A percentile compares a stretch with the other conserved stretches of the same genome.
phyloP scores from a whole-genome alignment of 2,329 filamentous ascomycete species.

The Sarocladium brachiariae region DNA sequence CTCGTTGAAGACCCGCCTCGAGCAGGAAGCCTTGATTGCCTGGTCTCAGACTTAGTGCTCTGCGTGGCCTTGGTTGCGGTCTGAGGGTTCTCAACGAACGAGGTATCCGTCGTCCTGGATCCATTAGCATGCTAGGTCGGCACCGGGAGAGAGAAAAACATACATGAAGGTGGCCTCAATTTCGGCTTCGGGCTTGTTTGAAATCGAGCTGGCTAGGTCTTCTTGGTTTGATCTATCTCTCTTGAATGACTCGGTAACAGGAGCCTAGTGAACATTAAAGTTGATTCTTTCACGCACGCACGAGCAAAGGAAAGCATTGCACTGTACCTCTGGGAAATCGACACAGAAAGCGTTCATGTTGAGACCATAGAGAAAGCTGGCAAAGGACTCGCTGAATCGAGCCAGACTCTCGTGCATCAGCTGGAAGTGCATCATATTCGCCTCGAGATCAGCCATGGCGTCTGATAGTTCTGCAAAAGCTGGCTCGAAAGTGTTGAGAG shows the following conservation, averaged over 20 bases:
- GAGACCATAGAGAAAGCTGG: constrained; percentile 87
- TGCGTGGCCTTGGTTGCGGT: constrained; percentile 42
- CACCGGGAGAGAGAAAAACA: constrained; percentile 21
- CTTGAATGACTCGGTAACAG: constrained; percentile 75
- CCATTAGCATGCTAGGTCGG: constrained; percentile 15
- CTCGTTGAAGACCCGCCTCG: constrained; percentile 33
- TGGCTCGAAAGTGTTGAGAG: constrained; percentile 77
- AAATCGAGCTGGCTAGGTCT: constrained; percentile 22
- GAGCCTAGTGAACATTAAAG: constrained; percentile 48
- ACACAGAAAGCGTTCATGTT: constrained; percentile 99
- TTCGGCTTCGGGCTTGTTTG: constrained; percentile 33
- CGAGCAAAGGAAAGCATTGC: background rate
- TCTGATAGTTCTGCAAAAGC: constrained; percentile 91
- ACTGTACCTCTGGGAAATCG: constrained; percentile 79
- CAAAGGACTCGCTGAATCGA: constrained; percentile 93
- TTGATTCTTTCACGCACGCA: background rate
- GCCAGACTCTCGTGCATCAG: constrained; percentile 92
- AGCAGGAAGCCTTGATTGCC: constrained; percentile 41
- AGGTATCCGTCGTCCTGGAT: constrained; percentile 77
- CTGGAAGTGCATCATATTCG: constrained; percentile 96
- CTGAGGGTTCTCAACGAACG: constrained; percentile 77
- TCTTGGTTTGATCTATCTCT: constrained; percentile 54
- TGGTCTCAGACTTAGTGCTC: constrained; percentile 33
- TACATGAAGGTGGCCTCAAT: constrained; percentile 80
- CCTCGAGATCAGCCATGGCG: constrained; percentile 89